Conservation (phyloP, 176 grass and related monocot genomes). For the Ensete ventricosum region DNA sequence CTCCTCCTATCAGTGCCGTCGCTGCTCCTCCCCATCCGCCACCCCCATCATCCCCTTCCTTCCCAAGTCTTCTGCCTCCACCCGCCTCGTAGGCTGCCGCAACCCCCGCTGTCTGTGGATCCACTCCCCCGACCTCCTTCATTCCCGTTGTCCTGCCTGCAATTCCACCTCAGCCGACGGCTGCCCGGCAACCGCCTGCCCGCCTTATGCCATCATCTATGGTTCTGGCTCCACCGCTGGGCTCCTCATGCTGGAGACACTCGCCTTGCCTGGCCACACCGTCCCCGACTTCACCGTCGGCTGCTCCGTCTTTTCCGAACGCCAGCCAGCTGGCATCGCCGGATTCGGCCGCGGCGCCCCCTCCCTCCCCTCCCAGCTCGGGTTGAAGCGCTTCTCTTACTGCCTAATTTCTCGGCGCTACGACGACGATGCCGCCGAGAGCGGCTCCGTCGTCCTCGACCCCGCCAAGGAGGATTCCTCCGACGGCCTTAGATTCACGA, state of each 20-base stretch:
- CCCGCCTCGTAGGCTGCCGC: slow-evolving; percentile 51
- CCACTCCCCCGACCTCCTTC: slow-evolving; percentile 37
- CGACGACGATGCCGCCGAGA: slow-evolving; percentile 55
- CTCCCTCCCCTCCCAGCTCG: slow-evolving; percentile 55
- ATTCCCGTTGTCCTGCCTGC: slow-evolving; percentile 6
- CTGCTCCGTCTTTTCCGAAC: too few species aligned
- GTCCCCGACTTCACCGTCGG: slow-evolving; percentile 30
- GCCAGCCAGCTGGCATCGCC: too few species aligned
- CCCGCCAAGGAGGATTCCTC: neutral
- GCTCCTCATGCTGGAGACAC: slow-evolving; percentile 56
- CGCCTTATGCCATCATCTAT: slow-evolving; percentile 69
- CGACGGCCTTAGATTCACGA: slow-evolving; percentile 33
- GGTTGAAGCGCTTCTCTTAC: slow-evolving; percentile 54
- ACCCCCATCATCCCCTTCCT: slow-evolving; percentile 28
- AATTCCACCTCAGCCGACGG: neutral
- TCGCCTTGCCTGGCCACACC: slow-evolving; percentile 24
- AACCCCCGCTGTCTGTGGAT: slow-evolving; percentile 59
- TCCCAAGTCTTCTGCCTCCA: slow-evolving; percentile 61
- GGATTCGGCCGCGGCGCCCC: slow-evolving; percentile 20
- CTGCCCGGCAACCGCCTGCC: slow-evolving; percentile 33
- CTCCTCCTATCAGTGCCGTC: slow-evolving; percentile 46
- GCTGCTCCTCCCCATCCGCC: slow-evolving; percentile 23
- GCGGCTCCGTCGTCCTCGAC: slow-evolving; percentile 66
- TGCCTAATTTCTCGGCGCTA: slow-evolving; percentile 74
- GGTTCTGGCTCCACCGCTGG: slow-evolving; percentile 74